phyloP scores from a whole-genome alignment of 2,329 filamentous ascomycete genomes.

The Colletotrichum neosansevieriae region DNA sequence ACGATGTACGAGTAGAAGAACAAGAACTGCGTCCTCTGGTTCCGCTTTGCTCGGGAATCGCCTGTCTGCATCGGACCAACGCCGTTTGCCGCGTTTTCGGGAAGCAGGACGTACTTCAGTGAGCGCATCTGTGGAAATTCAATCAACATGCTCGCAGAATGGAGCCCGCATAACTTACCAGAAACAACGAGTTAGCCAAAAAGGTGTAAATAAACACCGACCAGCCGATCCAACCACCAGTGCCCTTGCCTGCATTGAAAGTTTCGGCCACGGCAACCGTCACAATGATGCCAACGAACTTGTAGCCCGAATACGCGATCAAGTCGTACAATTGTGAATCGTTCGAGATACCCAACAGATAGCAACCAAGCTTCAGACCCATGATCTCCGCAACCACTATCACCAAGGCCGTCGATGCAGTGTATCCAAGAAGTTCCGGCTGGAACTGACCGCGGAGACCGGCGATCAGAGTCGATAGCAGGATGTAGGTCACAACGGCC shows the following conservation, averaged over 20 bases:
- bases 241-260: slow-evolving; percentile 81
- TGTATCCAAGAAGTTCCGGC: slow-evolving; percentile 91
- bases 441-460: slow-evolving; percentile 93
- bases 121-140: slow-evolving; percentile 79
- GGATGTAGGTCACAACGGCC: slow-evolving; percentile 97
- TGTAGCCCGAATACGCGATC: slow-evolving; percentile 97
- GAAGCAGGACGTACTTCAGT: slow-evolving; percentile 93
- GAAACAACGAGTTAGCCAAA: slow-evolving; percentile 91
- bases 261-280: slow-evolving; percentile 87
- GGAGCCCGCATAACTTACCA: slow-evolving; percentile 70
- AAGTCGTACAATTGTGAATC: slow-evolving; percentile 93
- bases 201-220: slow-evolving; percentile 91
- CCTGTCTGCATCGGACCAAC: slow-evolving; percentile 71
- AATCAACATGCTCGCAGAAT: slow-evolving; percentile 4
- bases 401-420: slow-evolving; percentile 84
- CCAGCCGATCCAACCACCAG: slow-evolving; percentile 91
- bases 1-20: slow-evolving; percentile 95
- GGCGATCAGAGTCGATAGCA: slow-evolving; percentile 90
- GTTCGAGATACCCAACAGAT: slow-evolving; percentile 92
- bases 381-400: slow-evolving; percentile 90
- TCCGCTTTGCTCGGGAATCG: slow-evolving; percentile 86
- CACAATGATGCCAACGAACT: slow-evolving; percentile 96
- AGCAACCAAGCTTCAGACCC: slow-evolving; percentile 92
- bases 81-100: slow-evolving; percentile 78
- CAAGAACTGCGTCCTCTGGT: slow-evolving; percentile 89